These are phyloP conservation scores for Fusarium temperatum DNA, from an alignment of 2,329 filamentous ascomycete genomes.

Conservation along the genomic window DNA sequence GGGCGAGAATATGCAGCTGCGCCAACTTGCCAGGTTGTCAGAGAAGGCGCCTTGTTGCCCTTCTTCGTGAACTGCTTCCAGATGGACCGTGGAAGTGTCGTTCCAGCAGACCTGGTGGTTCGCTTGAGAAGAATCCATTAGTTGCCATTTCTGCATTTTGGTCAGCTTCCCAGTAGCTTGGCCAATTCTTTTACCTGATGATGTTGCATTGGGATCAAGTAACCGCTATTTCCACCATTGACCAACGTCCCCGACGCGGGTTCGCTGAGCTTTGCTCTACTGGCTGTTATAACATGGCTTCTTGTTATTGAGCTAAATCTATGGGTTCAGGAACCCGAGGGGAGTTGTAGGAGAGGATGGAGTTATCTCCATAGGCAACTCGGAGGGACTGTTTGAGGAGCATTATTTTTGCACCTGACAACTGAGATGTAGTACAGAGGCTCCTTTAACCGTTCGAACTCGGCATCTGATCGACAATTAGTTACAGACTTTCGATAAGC, in stretches of 20 bases:
- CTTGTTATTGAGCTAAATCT: not conserved
- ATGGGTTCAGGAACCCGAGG: not conserved
- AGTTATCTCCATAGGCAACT: not conserved
- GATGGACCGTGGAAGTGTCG: not conserved
- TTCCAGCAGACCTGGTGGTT: not conserved
- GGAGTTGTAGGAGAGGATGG: not conserved
- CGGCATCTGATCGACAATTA: no score
- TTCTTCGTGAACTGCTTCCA: not conserved
- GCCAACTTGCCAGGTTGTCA: not conserved
- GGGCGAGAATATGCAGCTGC: not conserved
- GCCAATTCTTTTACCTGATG: not conserved
- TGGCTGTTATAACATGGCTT: no score
- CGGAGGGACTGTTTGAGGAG: no score
- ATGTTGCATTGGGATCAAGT: not conserved
- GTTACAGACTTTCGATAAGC: no score
- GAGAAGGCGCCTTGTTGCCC: not conserved
- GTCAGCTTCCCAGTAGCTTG: no score
- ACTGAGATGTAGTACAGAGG: no score
- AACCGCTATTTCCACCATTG: not conserved
- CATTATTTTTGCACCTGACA: no score
- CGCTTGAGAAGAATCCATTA: not conserved
- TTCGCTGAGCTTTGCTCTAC: not conserved
- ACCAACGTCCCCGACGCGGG: fast-evolving
- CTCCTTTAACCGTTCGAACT: no score
- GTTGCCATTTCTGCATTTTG: fast-evolving